Evolutionary conservation across 768 basidiomycete genomes (phyloP), one percentile per base, ranked within the genome.

Genomic region (Suillus clintonianus): DNA sequence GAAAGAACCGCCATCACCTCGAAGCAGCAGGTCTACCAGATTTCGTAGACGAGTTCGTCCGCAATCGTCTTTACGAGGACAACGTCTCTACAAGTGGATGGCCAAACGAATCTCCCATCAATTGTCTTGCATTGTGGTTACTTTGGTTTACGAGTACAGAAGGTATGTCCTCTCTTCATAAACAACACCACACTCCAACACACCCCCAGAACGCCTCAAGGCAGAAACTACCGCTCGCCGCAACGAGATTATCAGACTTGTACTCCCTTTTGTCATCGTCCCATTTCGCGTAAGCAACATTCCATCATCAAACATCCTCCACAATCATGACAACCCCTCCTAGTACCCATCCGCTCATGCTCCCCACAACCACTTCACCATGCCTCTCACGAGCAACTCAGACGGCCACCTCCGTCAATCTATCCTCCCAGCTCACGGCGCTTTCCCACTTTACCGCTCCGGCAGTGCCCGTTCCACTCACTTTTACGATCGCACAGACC

Each of bases 71-170:
- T 32, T 83, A 84, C 78, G 77, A 82, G 39, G 66, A 70, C 30
- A 62, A 71, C 3, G 69, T 72, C 27, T 5, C 30, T 13, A 62
- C 77, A 63, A 69, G 81, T 48, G 87, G 86, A 2, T 90, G 89
- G 89, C 88, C 89, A 0, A 68, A 74, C 1, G 87, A 89, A 42
- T 84, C 70, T 57, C 69, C 76, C 5, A 51, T 76, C 32, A 85
- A 83, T 63, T 74, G 86, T 0, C 82, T 86, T 58, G 86, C 84
- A 0, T 64, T 91, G 17, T 90, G 88, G 87, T 60, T 89, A 1
- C 72, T 86, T 59, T 91, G 89, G 89, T 78, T 87, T 68, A 81
- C 84, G 37, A 83, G 81, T 13, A 82, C 85, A 6, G 70, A 78
- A 67, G 76, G 86, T 86, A 47, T 56, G 83, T 76, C 47, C n/a